Evolutionary conservation across 2,329 filamentous ascomycete genomes (phyloP), one percentile per base, ranked within the genome.

Genomic region (Colletotrichum coccodes): DNA sequence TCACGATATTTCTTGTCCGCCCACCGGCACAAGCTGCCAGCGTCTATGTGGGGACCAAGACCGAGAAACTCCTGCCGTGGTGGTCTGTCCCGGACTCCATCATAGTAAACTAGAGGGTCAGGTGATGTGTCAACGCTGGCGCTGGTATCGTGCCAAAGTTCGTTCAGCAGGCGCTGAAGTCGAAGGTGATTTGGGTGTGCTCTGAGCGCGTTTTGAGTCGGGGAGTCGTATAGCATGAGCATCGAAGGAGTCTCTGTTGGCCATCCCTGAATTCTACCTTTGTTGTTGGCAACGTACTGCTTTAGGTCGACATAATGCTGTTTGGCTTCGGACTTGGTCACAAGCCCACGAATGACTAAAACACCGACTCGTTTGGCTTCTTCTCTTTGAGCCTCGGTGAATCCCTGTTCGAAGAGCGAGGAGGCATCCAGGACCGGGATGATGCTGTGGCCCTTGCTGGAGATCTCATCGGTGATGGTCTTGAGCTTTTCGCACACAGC

Each of bases 41-140:
- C 81, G 69, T 84, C 81, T 47, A 84, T 82, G 63, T 83, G 82
- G 28, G 81, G 81, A 2, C 82, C 81, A 1, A 83, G 75, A 7
- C 81, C 80, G 9, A 77, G 76, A 67, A 83, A 84, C 0, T 72
- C 70, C 34, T 80, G 76, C 23, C 77, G 75, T 6, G 80, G 79
- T 4, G 79, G 75, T 11, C 82, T 76, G 63, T 80, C 78, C 16
- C 82, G 79, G 3, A 80, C 70, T 5, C 73, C 79, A 60, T 84
- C 81, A n/a, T 76, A 73, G 68, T 82, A 84, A 2, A 77, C 74
- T 40, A 83, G 68, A 0, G 81, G 81, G 1, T 81, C 79, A 3
- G 78, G 71, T 1, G 73, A 76, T 0, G 73, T 73, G 36, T 75
- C 73, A 9, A 18, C 34, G n/a, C n/a, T 28, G 7, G 68, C 71